Conservation (phyloP, 768 basidiomycete genomes). For the Cystofilobasidium capitatum region DNA sequence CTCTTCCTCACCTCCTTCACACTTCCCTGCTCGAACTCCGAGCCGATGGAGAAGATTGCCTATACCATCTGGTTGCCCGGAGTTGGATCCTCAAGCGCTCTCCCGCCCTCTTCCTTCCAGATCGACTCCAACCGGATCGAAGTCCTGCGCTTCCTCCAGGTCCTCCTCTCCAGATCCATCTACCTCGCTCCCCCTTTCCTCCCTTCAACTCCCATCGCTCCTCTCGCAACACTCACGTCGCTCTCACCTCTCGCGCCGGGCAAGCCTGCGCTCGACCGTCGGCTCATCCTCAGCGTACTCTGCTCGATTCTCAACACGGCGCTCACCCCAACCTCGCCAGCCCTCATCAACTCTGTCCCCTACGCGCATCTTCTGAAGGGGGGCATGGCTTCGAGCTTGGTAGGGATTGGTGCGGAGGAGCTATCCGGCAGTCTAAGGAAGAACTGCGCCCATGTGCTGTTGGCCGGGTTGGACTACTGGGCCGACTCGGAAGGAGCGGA, state of each 20-base stretch:
- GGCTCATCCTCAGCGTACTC: slow-evolving; percentile 73
- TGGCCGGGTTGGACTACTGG: slow-evolving; percentile 38
- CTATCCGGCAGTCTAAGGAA: slow-evolving; percentile 11
- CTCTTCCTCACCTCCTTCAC: slow-evolving; percentile 93
- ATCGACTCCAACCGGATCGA: slow-evolving; percentile 77
- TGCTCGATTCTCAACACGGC: slow-evolving; percentile 89
- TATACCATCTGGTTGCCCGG: slow-evolving; percentile 94
- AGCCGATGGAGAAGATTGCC: slow-evolving; percentile 37
- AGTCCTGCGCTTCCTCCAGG: slow-evolving; percentile 71
- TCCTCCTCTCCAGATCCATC: slow-evolving; percentile 82
- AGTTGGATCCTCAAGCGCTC: slow-evolving; percentile 53
- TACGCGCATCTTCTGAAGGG: slow-evolving; percentile 47
- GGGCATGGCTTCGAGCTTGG: neutral
- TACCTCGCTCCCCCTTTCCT: slow-evolving; percentile 64
- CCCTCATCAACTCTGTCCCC: slow-evolving; percentile 16
- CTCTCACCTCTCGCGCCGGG: slow-evolving; percentile 46
- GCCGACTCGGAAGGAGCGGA: slow-evolving; percentile 44
- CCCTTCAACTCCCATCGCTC: slow-evolving; percentile 58
- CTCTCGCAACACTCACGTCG: slow-evolving; percentile 65
- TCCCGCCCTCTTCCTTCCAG: slow-evolving; percentile 57
- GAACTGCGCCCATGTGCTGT: slow-evolving; percentile 66
- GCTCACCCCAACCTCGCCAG: slow-evolving; percentile 29
- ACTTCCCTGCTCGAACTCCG: slow-evolving; percentile 48
- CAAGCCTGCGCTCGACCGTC: slow-evolving; percentile 33
- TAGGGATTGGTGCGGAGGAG: neutral